Evolutionary conservation across 495 filamentous ascomycete genomes (phyloP), one percentile per base, ranked within the genome.

Genomic region (Penicillium cinerascens): DNA sequence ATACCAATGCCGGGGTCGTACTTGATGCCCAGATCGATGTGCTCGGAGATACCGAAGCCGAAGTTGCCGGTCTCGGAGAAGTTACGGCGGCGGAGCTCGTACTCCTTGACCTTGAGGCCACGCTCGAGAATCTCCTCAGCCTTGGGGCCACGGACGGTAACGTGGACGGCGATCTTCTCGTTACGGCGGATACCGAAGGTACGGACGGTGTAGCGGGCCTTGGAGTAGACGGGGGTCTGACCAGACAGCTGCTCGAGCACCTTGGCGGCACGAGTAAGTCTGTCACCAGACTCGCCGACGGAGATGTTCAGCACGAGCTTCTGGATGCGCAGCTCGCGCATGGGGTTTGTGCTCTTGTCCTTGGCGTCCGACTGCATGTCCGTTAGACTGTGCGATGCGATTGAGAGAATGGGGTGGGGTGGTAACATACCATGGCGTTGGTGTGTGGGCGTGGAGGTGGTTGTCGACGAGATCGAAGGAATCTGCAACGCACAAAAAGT

Each of bases 221-320:
- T 99, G 88, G 87, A 92, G 89, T 99, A 99, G 77, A 99, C 95
- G 51, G 95, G 95, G 67, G 95, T 99, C 83, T 99, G 95, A 89
- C 95, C 95, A 74, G 83, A 88, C 71, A 99, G 83, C 84, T 99
- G 95, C 80, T 99, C 95, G 61, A 99, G 83, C 86, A 99, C 95
- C 84, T 99, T 99, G 68, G 95, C 95, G 67, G 95, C 95, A 83
- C 95, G 88, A 65, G 95, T 99, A 70, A 99, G 87, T 87, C 95
- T 95, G 78, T 99, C 95, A 86, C 95, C 95, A 84, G 95, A 97
- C 83, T 99, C 95, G 79, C 95, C 95, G 73, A 99, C 95, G 54
- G 87, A 96, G 83, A 99, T 99, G 86, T 99, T 99, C 71, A 99
- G 92, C 74, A 97, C 93, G 78, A 99, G 90, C 84, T 99, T 99